phyloP scores from a whole-genome alignment of 2,329 filamentous ascomycete species.

The Aureobasidium uvarum region DNA sequence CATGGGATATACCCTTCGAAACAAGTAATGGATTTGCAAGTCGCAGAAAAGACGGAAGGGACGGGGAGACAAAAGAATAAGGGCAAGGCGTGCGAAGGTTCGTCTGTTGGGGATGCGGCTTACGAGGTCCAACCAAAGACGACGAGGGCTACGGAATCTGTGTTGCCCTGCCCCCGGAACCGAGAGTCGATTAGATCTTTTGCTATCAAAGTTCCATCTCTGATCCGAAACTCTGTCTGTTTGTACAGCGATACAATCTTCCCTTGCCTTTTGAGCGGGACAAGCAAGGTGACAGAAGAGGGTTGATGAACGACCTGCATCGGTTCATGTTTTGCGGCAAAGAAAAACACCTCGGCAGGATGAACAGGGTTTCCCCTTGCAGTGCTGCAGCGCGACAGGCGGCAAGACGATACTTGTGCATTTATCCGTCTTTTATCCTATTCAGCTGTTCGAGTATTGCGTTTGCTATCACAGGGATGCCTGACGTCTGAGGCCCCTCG shows the following conservation, averaged over 20 bases:
- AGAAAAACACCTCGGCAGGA: neutral
- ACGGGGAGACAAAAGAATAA: neutral
- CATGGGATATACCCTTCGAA: neutral
- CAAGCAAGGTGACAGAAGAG: neutral
- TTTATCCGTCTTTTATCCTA: slow-evolving; percentile 1
- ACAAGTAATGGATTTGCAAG: neutral
- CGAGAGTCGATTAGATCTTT: slow-evolving; percentile 16
- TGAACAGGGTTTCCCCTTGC: slow-evolving; percentile 17
- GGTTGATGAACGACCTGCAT: slow-evolving; percentile 6
- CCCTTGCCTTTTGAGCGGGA: neutral
- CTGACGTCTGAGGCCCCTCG: neutral
- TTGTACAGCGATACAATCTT: neutral
- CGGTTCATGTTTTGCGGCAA: neutral
- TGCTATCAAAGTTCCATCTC: neutral
- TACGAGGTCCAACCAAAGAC: neutral
- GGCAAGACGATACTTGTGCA: neutral
- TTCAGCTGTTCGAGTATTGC: neutral
- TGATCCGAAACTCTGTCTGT: slow-evolving; percentile 1
- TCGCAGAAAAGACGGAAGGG: neutral
- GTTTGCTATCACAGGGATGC: neutral
- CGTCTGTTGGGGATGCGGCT: slow-evolving; percentile 23
- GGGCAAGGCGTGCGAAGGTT: slow-evolving; percentile 3
- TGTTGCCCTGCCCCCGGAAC: neutral
- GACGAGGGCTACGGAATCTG: neutral
- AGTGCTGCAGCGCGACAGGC: neutral